phyloP scores from a whole-genome alignment of 1,284 basidiomycete genomes.

The Amylostereum areolatum region DNA sequence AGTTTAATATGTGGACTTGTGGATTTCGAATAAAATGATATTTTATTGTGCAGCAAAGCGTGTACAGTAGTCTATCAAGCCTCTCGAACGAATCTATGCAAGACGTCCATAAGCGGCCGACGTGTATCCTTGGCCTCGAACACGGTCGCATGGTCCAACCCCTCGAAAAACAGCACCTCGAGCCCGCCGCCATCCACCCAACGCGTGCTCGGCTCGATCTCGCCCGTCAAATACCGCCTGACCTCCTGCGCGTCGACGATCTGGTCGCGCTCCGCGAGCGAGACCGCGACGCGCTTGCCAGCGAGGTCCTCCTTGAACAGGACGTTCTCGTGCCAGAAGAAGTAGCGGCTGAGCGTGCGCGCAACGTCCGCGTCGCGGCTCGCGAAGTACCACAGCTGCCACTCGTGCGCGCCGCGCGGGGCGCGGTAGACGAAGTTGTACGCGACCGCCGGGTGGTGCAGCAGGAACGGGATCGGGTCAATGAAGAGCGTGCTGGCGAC shows the following conservation, averaged over 20 bases:
- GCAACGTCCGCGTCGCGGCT: slow-evolving; percentile 58
- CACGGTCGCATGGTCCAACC: slow-evolving; percentile 51
- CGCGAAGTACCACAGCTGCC: slow-evolving; percentile 65
- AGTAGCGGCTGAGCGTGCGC: slow-evolving; percentile 48
- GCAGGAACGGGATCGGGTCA: slow-evolving; percentile 59
- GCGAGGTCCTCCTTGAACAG: slow-evolving; percentile 54
- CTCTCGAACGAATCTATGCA: slow-evolving; percentile 27
- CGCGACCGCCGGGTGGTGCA: slow-evolving; percentile 55
- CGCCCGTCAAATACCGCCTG: slow-evolving; percentile 44
- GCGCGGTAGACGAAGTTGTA: slow-evolving; percentile 60
- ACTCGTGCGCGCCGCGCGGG: slow-evolving; percentile 50
- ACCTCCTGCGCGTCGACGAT: slow-evolving; percentile 48
- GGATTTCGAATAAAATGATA: too few species aligned
- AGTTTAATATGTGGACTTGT: too few species aligned
- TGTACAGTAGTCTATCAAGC: too few species aligned
- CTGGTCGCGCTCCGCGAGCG: slow-evolving; percentile 51
- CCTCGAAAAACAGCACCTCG: slow-evolving; percentile 46
- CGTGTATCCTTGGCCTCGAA: slow-evolving; percentile 38
- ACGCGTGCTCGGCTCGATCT: slow-evolving; percentile 21
- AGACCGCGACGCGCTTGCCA: slow-evolving; percentile 28
- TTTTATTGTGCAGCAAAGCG: too few species aligned
- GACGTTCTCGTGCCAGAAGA: slow-evolving; percentile 60
- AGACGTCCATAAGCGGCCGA: slow-evolving; percentile 32
- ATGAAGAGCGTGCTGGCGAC: slow-evolving; percentile 43
- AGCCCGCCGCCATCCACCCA: slow-evolving; percentile 31